Percentiles rank a stretch among this genome's conserved stretches.
phyloP scores from a whole-genome alignment of 1,284 basidiomycete species.

The Wallemia mellicola region DNA sequence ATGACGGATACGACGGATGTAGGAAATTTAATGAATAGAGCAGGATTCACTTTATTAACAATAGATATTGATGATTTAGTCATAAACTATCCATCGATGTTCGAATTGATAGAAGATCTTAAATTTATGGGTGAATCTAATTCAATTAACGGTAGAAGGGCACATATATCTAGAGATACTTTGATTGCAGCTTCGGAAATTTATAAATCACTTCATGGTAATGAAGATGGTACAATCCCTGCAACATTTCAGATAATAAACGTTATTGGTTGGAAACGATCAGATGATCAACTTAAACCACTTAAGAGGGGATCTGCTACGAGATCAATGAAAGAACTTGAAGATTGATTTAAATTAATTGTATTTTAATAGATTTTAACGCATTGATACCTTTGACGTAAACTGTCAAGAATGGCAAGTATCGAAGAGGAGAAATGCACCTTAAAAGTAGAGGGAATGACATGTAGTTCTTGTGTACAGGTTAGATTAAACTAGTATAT shows the following conservation, averaged over 20 bases:
- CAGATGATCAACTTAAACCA: neutral
- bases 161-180: constrained; percentile 53
- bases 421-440: neutral
- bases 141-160: constrained; percentile 49
- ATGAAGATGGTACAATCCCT: constrained; percentile 51
- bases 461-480: constrained; percentile 67
- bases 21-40: constrained; percentile 64
- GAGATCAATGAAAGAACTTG: neutral
- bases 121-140: constrained; percentile 91
- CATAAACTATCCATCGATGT: constrained; percentile 78
- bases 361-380: neutral
- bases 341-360: neutral
- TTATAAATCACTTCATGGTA: constrained; percentile 72
- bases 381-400: neutral
- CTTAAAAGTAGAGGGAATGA: constrained; percentile 67
- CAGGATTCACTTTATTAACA: constrained; percentile 76
- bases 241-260: constrained; percentile 93
- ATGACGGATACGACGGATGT: constrained; percentile 55
- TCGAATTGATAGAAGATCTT: constrained; percentile 79
- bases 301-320: neutral
- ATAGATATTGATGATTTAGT: constrained; percentile 85
- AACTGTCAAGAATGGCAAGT: neutral
- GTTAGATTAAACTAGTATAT: constrained; percentile 17
- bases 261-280: constrained; percentile 18
- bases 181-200: constrained; percentile 69